Evolutionary conservation across 1,284 basidiomycete genomes (phyloP).

Genomic region (Megacollybia platyphylla): DNA sequence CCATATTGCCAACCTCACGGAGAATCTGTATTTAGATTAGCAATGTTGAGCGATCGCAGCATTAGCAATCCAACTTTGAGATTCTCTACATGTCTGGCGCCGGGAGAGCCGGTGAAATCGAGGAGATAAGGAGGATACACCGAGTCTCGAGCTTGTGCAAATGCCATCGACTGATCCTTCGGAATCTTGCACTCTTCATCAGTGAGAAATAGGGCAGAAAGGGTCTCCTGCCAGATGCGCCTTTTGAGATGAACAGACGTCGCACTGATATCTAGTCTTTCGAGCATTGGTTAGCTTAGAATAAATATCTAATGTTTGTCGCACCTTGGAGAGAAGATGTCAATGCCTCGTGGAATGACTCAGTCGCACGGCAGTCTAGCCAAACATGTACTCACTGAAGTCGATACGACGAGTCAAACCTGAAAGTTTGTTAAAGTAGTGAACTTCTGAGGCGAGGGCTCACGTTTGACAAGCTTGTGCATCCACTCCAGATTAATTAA

Average conservation of each 20-base stretch:
- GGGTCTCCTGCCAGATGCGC: constrained; percentile 76
- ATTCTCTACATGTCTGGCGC: constrained; percentile 71
- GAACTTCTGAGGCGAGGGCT: constrained; percentile 10
- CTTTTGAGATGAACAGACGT: constrained; percentile 54
- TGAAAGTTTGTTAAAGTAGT: constrained; percentile 17
- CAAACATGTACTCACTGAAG: constrained; percentile 42
- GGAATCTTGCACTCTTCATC: constrained; percentile 52
- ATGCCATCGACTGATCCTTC: constrained; percentile 43
- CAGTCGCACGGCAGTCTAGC: constrained; percentile 1
- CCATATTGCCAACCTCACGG: constrained; percentile 45
- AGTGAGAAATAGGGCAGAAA: constrained; percentile 58
- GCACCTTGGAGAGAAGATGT: constrained; percentile 67
- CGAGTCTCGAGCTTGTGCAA: constrained; percentile 41
- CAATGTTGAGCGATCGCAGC: not conserved
- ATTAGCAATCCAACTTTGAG: constrained; percentile 41
- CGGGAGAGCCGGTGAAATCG: constrained; percentile 53
- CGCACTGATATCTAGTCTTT: constrained; percentile 49
- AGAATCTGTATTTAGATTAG: constrained; percentile 37
- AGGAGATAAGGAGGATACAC: constrained; percentile 67
- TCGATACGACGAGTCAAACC: constrained; percentile 55
- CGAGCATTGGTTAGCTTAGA: not conserved
- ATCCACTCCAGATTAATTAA: constrained; percentile 37
- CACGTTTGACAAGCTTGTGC: constrained; percentile 47
- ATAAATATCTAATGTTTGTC: constrained; percentile 1
- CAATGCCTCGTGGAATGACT: constrained; percentile 36